A percentile compares a stretch with the other conserved stretches of the same genome.
Evolutionary conservation across 2,329 filamentous ascomycete species (phyloP).

Genomic region (Sporothrix variecibatus): DNA sequence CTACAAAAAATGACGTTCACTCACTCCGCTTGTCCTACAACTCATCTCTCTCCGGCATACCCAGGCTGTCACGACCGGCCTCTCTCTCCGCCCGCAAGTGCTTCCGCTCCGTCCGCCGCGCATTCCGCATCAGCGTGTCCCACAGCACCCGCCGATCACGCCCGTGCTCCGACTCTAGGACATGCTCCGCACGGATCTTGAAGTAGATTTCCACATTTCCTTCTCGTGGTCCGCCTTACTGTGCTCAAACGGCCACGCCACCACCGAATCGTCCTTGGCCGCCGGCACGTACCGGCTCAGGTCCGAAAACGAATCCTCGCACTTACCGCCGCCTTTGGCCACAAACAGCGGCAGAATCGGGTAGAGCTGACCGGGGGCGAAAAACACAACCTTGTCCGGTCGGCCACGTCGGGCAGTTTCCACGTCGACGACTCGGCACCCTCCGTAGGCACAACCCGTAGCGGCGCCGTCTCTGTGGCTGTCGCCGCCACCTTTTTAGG

Average conservation of each 20-base stretch:
- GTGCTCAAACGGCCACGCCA: constrained; percentile 36
- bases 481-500: constrained; percentile 32
- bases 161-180: constrained; percentile 33
- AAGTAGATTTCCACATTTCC: constrained; percentile 33
- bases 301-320: constrained; percentile 35
- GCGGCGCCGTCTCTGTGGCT: constrained; percentile 35
- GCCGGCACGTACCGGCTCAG: constrained; percentile 32
- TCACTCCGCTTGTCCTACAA: too few species aligned
- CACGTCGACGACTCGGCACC: constrained; percentile 19
- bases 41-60: constrained; percentile 22
- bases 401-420: constrained; percentile 24
- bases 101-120: constrained; percentile 34
- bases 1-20: too few species aligned
- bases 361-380: constrained; percentile 47
- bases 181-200: constrained; percentile 35
- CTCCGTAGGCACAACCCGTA: constrained; percentile 18
- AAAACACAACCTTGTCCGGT: constrained; percentile 40
- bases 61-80: constrained; percentile 24
- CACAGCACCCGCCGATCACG: constrained; percentile 35
- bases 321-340: constrained; percentile 38
- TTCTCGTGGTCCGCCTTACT: constrained; percentile 31
- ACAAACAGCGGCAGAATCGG: constrained; percentile 46
- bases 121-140: constrained; percentile 35
- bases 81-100: constrained; percentile 33
- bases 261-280: constrained; percentile 33